phyloP scores from a whole-genome alignment of 2,329 filamentous ascomycete species.

The Penicillium sp. region DNA sequence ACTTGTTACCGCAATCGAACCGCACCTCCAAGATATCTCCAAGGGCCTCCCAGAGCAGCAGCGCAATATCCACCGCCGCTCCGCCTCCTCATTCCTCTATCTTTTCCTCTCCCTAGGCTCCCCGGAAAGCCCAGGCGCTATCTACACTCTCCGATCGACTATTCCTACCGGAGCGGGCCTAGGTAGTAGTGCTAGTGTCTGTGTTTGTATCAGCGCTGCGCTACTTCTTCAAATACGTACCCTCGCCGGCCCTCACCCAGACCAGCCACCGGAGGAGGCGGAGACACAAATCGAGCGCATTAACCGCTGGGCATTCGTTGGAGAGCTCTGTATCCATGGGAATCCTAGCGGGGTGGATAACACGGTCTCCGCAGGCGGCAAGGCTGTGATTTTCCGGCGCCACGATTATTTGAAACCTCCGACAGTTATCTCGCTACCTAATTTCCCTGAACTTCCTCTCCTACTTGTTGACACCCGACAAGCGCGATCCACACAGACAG shows the following conservation, averaged over 20 bases:
- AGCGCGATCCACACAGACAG: conserved; percentile 76
- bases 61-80: conserved; percentile 79
- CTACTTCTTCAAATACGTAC: conserved; percentile 85
- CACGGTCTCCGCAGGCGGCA: conserved; percentile 88
- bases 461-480: conserved; percentile 87
- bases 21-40: conserved; percentile 72
- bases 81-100: conserved; percentile 85
- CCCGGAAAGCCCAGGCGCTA: conserved; percentile 72
- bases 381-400: conserved; percentile 87
- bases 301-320: conserved; percentile 96
- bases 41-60: conserved; percentile 62
- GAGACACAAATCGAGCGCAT: conserved; percentile 88
- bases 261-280: conserved; percentile 85
- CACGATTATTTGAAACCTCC: conserved; percentile 75
- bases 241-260: conserved; percentile 83
- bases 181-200: conserved; percentile 90
- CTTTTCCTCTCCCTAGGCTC: conserved; percentile 85
- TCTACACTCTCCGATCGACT: conserved; percentile 89
- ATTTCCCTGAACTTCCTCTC: conserved; percentile 88
- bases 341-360: conserved; percentile 97
- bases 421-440: conserved; percentile 70
- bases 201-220: conserved; percentile 81
- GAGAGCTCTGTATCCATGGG: conserved; percentile 95
- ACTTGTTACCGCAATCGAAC: conserved; percentile 74
- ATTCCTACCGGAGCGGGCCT: conserved; percentile 90